Conservation (phyloP, 169 alveolate species). For the Pseudocohnilembus persalinus region DNA sequence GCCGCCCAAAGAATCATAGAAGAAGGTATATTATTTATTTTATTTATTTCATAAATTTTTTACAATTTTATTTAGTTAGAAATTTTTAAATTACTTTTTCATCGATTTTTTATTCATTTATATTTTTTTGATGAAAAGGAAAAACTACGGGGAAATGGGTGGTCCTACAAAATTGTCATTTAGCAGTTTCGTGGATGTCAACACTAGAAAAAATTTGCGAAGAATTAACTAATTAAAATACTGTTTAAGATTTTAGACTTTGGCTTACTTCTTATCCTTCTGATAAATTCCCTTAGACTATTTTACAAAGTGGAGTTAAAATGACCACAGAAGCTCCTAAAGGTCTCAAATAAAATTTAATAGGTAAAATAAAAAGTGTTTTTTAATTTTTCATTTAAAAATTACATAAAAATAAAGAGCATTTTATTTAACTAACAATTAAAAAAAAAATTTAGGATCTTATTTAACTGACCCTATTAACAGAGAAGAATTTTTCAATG, state of each 20-base stretch:
- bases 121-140: too few relatives aligned
- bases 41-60: too few relatives aligned
- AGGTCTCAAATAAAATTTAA: slow-evolving; percentile 74
- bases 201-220: slow-evolving; percentile 64
- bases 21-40: too few relatives aligned
- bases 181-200: slow-evolving; percentile 76
- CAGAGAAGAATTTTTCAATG: slow-evolving; percentile 61
- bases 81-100: too few relatives aligned
- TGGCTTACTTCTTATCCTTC: slow-evolving; percentile 81
- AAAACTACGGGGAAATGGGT: slow-evolving; percentile 87
- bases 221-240: slow-evolving; percentile 47
- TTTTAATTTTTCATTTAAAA: too few relatives aligned
- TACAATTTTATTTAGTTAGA: too few relatives aligned
- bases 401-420: too few relatives aligned
- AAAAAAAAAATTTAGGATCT: slow-evolving; percentile 8
- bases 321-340: slow-evolving; percentile 85
- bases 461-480: slow-evolving; percentile 46
- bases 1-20: slow-evolving; percentile 77
- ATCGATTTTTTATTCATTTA: too few relatives aligned
- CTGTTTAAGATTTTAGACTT: slow-evolving; percentile 68
- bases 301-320: slow-evolving; percentile 74
- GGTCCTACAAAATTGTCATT: slow-evolving; percentile 88
- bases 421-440: too few relatives aligned
- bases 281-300: slow-evolving; percentile 74
- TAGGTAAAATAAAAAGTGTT: slow-evolving; percentile 6